Evolutionary conservation across 2,329 filamentous ascomycete species (phyloP), one percentile per base, ranked within the genome.

Genomic region (Colletotrichum australisinense): DNA sequence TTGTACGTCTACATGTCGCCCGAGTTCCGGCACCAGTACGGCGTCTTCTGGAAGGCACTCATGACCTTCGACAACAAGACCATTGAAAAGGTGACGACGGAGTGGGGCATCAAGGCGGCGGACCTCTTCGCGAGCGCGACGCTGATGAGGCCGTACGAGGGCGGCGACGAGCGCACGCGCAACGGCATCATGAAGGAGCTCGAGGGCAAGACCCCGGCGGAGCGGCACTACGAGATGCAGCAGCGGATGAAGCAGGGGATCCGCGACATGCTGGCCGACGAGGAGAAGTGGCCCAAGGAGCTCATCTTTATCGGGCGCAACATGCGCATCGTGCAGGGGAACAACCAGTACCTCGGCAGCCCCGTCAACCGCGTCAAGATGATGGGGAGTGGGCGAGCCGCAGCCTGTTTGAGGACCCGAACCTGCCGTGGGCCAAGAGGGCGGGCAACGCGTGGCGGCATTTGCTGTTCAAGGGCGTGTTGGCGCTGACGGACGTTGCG

Each of bases 341-440:
- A 97, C 83, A 97, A 98, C 81, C 95, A 97, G 80, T 96, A 93
- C 83, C 89, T 98, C 64, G 95, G 95, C 26, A 94, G 92, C 0
- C 95, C 95, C 0, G 95, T 98, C 56, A 98, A 98, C 82, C 88
- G 97, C 1, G 91, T 98, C 82, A 98, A 98, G 85, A 95, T 97
- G 81, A 98, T 97, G 75, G 95, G 26, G 88, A 91, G 71, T 98
- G 96, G 96, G 96, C 96, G 1, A 94, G 91, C 73, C 88, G 94
- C 26, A 95, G 94, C 66, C 85, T 98, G n/a, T 93, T 93, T 28
- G 92, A 97, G 82, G 92, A 93, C 75, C 88, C 86, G 19, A 89
- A 93, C 79, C 84, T 95, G 69, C 88, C 89, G 3, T 85, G 89
- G 70, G 79, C 83, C 0, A 89, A 94, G 82, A 86, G 94, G 63